Evolutionary conservation across 768 basidiomycete genomes (phyloP), one percentile per base, ranked within the genome.

Genomic region (Amanita muscaria): DNA sequence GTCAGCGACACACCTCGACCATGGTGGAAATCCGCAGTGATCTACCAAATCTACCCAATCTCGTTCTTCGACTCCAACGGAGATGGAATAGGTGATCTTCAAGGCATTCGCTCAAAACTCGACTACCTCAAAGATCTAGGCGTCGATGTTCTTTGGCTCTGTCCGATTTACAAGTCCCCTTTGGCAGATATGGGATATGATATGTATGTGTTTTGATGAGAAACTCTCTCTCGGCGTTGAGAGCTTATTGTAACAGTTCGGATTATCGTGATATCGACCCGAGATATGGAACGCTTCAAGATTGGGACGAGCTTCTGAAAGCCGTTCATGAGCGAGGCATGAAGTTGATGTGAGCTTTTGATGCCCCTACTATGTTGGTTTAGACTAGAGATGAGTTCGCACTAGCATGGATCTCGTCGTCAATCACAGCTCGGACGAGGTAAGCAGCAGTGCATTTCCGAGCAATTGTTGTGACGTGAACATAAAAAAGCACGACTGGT

Each of bases 101-200:
- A 69, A 18, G 83, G 84, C 12, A 83, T 89, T 47, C 53, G 62
- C 19, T 55, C 65, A 29, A 82, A 83, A 54, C 63, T 88, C 6
- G 79, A 81, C 51, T 84, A 88, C 57, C 64, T 88, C 42, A 72
- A 77, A 44, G 70, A 75, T 37, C 68, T 88, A 4, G 83, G 83
- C 0, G 76, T 79, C 3, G 74, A 83, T 49, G 70, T 79, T 0
- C 53, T 86, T 12, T 88, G 84, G 83, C 68, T 87, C 12, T 75
- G 69, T 3, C 82, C 83, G 7, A 83, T 87, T 32, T 88, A 83
- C 61, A 67, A 70, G 42, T 78, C 75, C 1, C 83, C 82, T 0
- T 64, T 76, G 44, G 76, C 73, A 2, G 83, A 86, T 59, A 83
- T 84, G 80, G 83, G 80, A 6, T 83, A 83, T 47, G 80, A 82